Base-by-base conservation (phyloP, 2,329 filamentous ascomycete species). In the Calonectria naviculata region DNA sequence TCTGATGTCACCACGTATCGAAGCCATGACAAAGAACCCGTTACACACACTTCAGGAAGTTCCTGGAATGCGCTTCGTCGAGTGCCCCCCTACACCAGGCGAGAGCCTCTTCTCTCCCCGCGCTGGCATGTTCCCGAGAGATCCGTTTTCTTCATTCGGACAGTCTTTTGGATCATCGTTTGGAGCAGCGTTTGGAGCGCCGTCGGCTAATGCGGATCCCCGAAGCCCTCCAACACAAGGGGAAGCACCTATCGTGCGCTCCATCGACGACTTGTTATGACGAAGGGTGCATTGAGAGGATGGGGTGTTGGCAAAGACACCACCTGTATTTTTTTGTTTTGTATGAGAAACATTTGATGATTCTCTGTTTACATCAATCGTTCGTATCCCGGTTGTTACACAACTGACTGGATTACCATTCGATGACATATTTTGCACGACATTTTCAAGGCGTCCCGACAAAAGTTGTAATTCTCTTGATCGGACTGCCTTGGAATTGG, bases 191-290 rank as follows among this genome's bases (percentile, higher is more conserved):
- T 61, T 61, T 24, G 56, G 56, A 29, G 26, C 10, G 21, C 89
- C 88, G 13, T 76, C 84, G 3, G 87, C 89, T 71, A 83, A 86
- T 13, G 86, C 86, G 17, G 93, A 95, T 79, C 94, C 94, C 17
- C 86, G 94, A 76, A 95, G 93, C 80, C 93, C 93, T 19, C 92
- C 93, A 0, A 93, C 92, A 15, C 90, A 89, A 78, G 93, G 93
- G 44, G 92, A 93, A 80, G 91, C 90, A 69, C 93, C 93, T 4
- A 95, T 96, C 71, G 90, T 92, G 63, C 88, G 93, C 68, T 95
- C 92, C 70, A 96, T 96, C 78, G 92, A 94, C 80, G 93, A 95
- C 78, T 86, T 95, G 63, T 85, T 95, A 82, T 95, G 87, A 86
- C 65, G 64, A 71, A 71, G 62, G 44, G 47, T 41, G 17, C 9